phyloP scores from a whole-genome alignment of 495 filamentous ascomycete species.

The Penicillium argentinense region DNA sequence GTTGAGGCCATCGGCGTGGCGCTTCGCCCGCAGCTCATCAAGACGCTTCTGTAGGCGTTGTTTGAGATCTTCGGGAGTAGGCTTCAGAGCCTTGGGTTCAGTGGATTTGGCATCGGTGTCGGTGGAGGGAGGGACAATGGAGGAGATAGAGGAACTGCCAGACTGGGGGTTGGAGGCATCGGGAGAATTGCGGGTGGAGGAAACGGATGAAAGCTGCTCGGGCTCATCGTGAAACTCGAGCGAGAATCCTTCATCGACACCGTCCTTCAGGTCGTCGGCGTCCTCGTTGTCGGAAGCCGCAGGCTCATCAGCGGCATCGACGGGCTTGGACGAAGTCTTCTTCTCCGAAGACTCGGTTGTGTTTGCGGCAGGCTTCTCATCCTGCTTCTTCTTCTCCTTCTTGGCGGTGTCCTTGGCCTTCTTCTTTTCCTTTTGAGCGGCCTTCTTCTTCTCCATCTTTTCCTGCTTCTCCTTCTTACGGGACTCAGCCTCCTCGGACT shows the following conservation, averaged over 20 bases:
- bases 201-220: constrained; percentile 47
- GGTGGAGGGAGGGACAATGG: constrained; percentile 57
- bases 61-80: constrained; percentile 67
- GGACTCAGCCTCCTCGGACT: constrained; percentile 38
- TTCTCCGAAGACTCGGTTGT: constrained; percentile 19
- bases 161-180: constrained; percentile 58
- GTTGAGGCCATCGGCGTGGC: constrained; percentile 79
- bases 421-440: constrained; percentile 47
- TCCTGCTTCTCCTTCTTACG: constrained; percentile 45
- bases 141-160: constrained; percentile 71
- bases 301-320: constrained; percentile 33
- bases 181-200: constrained; percentile 60
- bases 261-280: constrained; percentile 36
- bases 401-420: constrained; percentile 48
- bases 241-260: constrained; percentile 46
- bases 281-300: constrained; percentile 24
- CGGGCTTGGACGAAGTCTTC: constrained; percentile 15
- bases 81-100: constrained; percentile 42
- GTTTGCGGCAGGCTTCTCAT: constrained; percentile 30
- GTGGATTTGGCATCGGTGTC: constrained; percentile 34
- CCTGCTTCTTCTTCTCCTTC: constrained; percentile 41
- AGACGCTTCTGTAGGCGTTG: constrained; percentile 77
- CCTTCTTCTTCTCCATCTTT: constrained; percentile 53
- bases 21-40: constrained; percentile 72
- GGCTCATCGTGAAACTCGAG: constrained; percentile 40